Evolutionary conservation across 345 rosid genomes (phyloP), one percentile per base, ranked within the genome.

Genomic region (Citrus cavaleriei): DNA sequence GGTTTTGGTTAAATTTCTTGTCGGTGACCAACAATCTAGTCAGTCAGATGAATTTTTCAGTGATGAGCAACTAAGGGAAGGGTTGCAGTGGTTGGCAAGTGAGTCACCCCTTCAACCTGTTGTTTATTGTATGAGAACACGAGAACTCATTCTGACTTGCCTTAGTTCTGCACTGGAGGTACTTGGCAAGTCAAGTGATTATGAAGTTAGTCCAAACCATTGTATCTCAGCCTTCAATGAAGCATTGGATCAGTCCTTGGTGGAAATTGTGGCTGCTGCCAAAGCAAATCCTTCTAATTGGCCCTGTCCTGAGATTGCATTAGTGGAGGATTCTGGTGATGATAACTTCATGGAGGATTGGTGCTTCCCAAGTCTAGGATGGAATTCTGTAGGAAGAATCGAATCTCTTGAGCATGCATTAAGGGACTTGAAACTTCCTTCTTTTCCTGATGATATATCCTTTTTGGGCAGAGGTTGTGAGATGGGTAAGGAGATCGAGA

Each of bases 31-130:
- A 67, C 83, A 81, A 51, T 70, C 32, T 51, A 87, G 86, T 74
- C 72, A 66, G 19, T 73, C 68, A 10, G 90, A 85, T 82, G 90
- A 85, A 49, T 96, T 94, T 88, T 91, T 90, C 85, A 91, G 93
- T 40, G 94, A 94, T 63, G 70, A 73, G 70, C 85, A 76, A 63
- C 85, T 96, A 74, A 86, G 93, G 81, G 90, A 90, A 70, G 99
- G 99, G 73, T 80, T 94, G 51, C 83, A 80, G 84, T 96, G 99
- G 99, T 86, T 96, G 75, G 98, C 98, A 55, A 84, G 86, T 66
- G 85, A 81, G 59, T 90, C 98, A 77, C 94, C 98, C 38, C 79
- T 64, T 80, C 99, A 94, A 77, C 94, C 97, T 67, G 82, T 81
- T 75, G 84, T 96, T 81, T 83, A 68, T 58, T 69, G 86, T 75